phyloP scores from a whole-genome alignment of 177 flowering plant species.

The Vitis hybrid region DNA sequence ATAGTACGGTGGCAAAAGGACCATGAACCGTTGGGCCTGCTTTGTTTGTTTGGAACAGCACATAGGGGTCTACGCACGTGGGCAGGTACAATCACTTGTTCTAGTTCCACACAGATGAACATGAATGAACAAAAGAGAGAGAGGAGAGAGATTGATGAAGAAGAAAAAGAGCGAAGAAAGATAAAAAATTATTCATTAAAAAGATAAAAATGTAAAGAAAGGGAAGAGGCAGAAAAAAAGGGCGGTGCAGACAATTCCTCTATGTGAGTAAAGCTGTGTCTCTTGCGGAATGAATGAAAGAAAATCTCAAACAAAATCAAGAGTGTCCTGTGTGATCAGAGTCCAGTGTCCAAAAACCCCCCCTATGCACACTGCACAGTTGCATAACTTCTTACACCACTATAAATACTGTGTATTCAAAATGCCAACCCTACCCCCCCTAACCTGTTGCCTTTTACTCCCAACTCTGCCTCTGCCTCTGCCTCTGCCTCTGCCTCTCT shows the following conservation, averaged over 20 bases:
- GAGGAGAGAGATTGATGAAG: background rate
- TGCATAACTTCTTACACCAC: slow-evolving; percentile 20
- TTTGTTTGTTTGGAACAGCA: slow-evolving; percentile 23
- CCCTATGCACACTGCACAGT: slow-evolving; percentile 10
- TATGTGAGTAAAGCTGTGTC: slow-evolving; percentile 17
- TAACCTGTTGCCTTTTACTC: background rate
- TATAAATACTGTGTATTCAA: slow-evolving; percentile 6
- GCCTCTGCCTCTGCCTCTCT: too few relatives aligned
- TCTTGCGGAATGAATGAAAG: slow-evolving; percentile 19
- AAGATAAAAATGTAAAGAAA: too few relatives aligned
- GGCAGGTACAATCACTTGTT: slow-evolving; percentile 20
- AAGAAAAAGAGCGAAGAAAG: background rate
- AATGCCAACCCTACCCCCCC: background rate
- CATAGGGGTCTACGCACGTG: slow-evolving; percentile 32
- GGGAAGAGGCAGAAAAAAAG: too few relatives aligned
- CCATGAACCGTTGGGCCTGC: slow-evolving; percentile 40
- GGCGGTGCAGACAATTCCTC: slow-evolving; percentile 14
- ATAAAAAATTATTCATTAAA: background rate
- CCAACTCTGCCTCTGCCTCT: background rate
- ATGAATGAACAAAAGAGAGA: background rate
- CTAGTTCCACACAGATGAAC: background rate
- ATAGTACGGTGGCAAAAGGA: slow-evolving; percentile 15
- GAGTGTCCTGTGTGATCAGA: slow-evolving; percentile 3
- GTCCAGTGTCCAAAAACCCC: too few relatives aligned
- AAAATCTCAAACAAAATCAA: slow-evolving; percentile 25